phyloP scores from a whole-genome alignment of 139 green algal genomes.

The Mesotaenium endlicherianum region DNA sequence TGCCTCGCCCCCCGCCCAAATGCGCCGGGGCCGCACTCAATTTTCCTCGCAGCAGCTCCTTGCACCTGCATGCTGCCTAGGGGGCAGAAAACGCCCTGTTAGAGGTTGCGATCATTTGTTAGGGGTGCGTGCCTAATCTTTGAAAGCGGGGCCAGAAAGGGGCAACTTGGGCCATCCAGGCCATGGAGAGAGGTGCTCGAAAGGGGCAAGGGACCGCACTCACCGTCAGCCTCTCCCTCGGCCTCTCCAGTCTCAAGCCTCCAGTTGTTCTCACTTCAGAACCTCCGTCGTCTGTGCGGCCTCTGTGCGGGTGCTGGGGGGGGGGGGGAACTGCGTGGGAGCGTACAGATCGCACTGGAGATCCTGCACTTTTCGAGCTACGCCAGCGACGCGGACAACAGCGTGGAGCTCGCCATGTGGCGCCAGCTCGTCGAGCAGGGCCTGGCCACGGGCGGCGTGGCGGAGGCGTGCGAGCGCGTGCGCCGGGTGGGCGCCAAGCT shows the following conservation, averaged over 20 bases:
- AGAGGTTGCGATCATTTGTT: too few relatives aligned
- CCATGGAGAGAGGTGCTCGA: not conserved
- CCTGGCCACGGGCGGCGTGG: slow-evolving; percentile 22
- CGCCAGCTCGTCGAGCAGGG: slow-evolving; percentile 11
- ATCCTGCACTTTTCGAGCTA: slow-evolving; percentile 40
- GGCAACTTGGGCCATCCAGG: not conserved
- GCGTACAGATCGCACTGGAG: slow-evolving; percentile 24
- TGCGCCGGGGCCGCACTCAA: too few relatives aligned
- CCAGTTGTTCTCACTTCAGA: slow-evolving; percentile 11
- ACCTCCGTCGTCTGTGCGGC: not conserved
- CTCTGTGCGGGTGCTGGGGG: not conserved
- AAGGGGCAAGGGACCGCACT: not conserved
- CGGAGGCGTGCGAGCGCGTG: slow-evolving; percentile 23
- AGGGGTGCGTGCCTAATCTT: too few relatives aligned
- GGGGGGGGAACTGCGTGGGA: not conserved
- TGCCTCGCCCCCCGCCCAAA: too few relatives aligned
- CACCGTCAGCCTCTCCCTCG: not conserved
- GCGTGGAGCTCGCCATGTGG: slow-evolving; percentile 8
- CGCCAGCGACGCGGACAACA: not conserved
- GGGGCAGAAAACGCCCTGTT: too few relatives aligned
- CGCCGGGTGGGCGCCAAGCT: not conserved
- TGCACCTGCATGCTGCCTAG: too few relatives aligned
- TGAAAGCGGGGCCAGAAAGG: too few relatives aligned
- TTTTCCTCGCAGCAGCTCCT: too few relatives aligned
- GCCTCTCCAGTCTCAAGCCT: not conserved